Conservation (phyloP, 805 yeast species). For the Saturnispora zaruensis region DNA sequence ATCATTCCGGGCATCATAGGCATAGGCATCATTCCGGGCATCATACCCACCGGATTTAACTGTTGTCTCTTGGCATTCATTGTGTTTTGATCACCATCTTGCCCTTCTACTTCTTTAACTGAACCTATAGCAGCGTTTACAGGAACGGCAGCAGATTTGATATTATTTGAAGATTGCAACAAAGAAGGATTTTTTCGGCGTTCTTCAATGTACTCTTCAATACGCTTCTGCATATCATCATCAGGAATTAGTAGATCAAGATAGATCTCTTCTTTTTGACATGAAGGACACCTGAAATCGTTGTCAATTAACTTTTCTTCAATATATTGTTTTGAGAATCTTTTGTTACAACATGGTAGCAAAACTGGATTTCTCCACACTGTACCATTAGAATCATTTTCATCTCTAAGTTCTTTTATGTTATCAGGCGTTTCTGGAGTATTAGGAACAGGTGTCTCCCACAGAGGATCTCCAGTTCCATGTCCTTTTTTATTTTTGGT, state of each 20-base stretch:
- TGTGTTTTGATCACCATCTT: slow-evolving; percentile 2
- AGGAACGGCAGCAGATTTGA: neutral
- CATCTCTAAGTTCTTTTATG: slow-evolving; percentile 62
- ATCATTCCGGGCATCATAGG: slow-evolving; percentile 22
- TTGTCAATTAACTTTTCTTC: slow-evolving; percentile 63
- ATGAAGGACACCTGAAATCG: slow-evolving; percentile 87
- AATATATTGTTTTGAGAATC: slow-evolving; percentile 52
- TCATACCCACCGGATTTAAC: slow-evolving; percentile 9
- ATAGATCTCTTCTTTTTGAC: slow-evolving; percentile 63
- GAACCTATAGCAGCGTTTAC: neutral
- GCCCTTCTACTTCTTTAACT: neutral
- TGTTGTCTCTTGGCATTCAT: slow-evolving; percentile 16
- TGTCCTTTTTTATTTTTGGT: neutral
- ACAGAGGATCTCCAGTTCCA: slow-evolving; percentile 34
- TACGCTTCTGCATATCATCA: slow-evolving; percentile 45
- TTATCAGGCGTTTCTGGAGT: slow-evolving; percentile 31
- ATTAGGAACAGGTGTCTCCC: slow-evolving; percentile 7
- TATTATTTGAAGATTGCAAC: neutral
- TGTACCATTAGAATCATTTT: slow-evolving; percentile 44
- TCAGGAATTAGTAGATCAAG: slow-evolving; percentile 65
- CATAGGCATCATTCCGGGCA: slow-evolving; percentile 8
- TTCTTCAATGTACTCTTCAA: slow-evolving; percentile 42
- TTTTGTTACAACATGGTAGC: slow-evolving; percentile 62
- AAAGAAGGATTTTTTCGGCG: slow-evolving; percentile 9
- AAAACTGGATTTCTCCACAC: slow-evolving; percentile 63